These are phyloP conservation scores for Hypoxylon subgilvum DNA, from an alignment of 495 filamentous ascomycete genomes.

Conservation along the genomic window DNA sequence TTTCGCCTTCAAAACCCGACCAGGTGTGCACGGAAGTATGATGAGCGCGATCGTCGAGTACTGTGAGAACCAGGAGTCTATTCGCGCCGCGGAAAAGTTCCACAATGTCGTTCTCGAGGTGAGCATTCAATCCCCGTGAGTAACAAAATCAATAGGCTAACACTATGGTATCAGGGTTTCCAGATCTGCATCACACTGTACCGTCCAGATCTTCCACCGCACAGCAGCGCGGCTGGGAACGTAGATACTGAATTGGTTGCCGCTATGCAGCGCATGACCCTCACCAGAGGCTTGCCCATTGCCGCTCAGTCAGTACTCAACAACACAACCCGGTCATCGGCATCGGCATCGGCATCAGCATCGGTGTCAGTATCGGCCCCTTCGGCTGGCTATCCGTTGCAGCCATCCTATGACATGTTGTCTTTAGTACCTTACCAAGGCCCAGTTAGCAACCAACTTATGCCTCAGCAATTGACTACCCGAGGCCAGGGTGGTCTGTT, in stretches of 20 bases:
- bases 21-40: constrained; percentile 41
- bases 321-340: no score
- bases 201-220: constrained; percentile 29
- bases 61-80: constrained; percentile 53
- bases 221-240: neutral
- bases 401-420: constrained; percentile 43
- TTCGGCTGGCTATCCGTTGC: constrained; percentile 21
- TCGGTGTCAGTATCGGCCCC: constrained; percentile 44
- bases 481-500: constrained; percentile 39
- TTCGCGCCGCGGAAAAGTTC: constrained; percentile 45
- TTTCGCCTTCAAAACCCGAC: constrained; percentile 54
- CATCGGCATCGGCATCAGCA: no score
- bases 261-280: no score
- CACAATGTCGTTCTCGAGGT: constrained; percentile 58
- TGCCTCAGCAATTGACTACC: constrained; percentile 48
- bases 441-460: constrained; percentile 33
- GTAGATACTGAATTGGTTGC: constrained; percentile 2
- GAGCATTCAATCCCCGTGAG: constrained; percentile 27
- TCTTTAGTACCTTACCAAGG: constrained; percentile 46
- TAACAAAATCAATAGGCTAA: constrained; percentile 14
- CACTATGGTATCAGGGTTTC: constrained; percentile 21
- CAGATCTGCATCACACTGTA: constrained; percentile 37
- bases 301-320: no score
- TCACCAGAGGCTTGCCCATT: no score
- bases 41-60: constrained; percentile 61